Percentiles rank a stretch among this genome's conserved stretches.
phyloP scores from a whole-genome alignment of 2,329 filamentous ascomycete genomes.

The Juglanconis juglandina region DNA sequence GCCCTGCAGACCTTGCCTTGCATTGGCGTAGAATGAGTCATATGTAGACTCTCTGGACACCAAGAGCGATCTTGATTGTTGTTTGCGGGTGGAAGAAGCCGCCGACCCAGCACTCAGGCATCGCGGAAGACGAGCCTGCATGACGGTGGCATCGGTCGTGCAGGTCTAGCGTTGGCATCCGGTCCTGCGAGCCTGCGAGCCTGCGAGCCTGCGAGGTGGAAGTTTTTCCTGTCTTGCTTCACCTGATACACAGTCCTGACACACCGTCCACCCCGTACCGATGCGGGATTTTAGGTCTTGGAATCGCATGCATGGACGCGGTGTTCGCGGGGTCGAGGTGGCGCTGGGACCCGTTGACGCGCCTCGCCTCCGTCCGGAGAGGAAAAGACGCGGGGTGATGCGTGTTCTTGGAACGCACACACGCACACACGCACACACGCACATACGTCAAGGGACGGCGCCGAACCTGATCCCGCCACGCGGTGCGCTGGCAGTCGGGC shows the following conservation, averaged over 20 bases:
- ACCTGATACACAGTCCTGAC: background rate
- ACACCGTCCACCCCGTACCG: background rate
- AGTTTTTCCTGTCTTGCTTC: background rate
- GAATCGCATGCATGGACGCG: background rate
- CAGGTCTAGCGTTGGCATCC: conserved; percentile 10
- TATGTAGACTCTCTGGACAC: conserved; percentile 1
- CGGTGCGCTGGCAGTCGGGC: conserved; percentile 4
- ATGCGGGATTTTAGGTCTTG: background rate
- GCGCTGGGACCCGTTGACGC: background rate
- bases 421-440: background rate
- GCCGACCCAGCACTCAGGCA: background rate
- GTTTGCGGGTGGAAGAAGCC: background rate
- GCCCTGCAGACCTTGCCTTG: conserved; percentile 3
- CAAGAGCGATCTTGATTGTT: background rate
- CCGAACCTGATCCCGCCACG: background rate
- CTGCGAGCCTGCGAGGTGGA: background rate
- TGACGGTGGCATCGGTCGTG: conserved; percentile 13
- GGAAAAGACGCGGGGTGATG: background rate
- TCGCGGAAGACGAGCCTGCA: background rate
- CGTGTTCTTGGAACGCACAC: too few relatives aligned
- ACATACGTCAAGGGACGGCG: conserved; percentile 1
- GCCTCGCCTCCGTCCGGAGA: background rate
- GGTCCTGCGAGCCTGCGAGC: background rate
- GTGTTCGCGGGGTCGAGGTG: background rate
- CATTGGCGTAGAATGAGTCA: conserved; percentile 17